These are phyloP conservation scores for Penicillium coffeae DNA, from an alignment of 495 filamentous ascomycete genomes.

Conservation along the genomic window DNA sequence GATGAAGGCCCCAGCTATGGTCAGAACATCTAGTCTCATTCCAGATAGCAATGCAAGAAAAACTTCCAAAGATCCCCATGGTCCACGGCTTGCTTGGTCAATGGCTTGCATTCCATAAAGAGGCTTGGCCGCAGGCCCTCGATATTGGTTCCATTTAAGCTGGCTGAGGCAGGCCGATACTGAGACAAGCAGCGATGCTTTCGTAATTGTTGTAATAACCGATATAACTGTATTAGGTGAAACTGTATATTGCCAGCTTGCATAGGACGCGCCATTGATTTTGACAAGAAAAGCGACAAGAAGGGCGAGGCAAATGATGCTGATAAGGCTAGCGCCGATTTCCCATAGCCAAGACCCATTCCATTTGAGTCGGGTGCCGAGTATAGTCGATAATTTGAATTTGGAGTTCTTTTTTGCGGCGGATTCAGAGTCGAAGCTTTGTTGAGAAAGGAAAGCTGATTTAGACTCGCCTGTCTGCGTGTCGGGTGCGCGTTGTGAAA, in stretches of 20 bases:
- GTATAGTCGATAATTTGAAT: too few species aligned
- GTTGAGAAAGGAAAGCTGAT: too few species aligned
- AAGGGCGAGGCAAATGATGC: background rate
- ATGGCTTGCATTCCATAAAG: conserved; percentile 7
- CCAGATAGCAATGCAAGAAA: background rate
- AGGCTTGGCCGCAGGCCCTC: background rate
- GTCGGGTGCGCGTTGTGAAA: too few species aligned
- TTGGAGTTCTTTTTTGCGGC: too few species aligned
- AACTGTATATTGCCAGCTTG: conserved; percentile 1
- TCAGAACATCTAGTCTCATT: background rate
- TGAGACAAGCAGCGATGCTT: conserved; percentile 4
- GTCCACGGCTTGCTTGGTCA: conserved; percentile 9
- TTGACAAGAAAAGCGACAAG: conserved; percentile 4
- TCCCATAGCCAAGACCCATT: conserved; percentile 8
- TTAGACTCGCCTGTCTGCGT: too few species aligned
- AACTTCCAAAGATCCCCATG: conserved; percentile 3
- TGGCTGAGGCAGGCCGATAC: conserved; percentile 10
- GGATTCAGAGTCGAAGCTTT: too few species aligned
- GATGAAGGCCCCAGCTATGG: background rate
- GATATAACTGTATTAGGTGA: conserved; percentile 10
- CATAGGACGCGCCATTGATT: conserved; percentile 1
- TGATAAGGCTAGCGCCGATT: background rate
- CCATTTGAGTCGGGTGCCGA: background rate
- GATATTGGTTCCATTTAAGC: conserved; percentile 8
- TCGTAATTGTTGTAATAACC: conserved; percentile 3